phyloP scores from a whole-genome alignment of 2,329 filamentous ascomycete genomes.

The Colletotrichum agaves region DNA sequence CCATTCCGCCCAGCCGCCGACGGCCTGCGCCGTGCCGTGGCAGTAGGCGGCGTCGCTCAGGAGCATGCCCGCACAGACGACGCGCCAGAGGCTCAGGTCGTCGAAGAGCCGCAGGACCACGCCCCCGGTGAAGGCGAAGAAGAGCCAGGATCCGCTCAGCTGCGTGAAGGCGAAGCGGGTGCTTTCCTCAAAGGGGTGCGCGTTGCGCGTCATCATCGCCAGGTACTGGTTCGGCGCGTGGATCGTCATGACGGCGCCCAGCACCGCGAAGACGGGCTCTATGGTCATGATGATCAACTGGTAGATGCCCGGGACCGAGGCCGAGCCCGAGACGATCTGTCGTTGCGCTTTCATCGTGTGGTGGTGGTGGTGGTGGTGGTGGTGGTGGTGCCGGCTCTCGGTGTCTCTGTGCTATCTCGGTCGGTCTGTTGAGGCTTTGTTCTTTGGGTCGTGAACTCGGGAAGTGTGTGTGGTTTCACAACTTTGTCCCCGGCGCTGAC shows the following conservation, averaged over 20 bases:
- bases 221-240: conserved; percentile 44
- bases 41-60: conserved; percentile 47
- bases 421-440: neutral
- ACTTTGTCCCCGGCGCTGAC: neutral
- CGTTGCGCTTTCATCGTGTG: neutral
- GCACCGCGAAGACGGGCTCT: conserved; percentile 49
- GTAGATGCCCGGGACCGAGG: conserved; percentile 46
- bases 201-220: conserved; percentile 44
- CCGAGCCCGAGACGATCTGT: conserved; percentile 33
- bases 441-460: neutral
- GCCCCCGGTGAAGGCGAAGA: conserved; percentile 51
- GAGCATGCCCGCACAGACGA: conserved; percentile 49
- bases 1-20: conserved; percentile 48
- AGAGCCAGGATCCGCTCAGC: conserved; percentile 46
- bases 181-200: conserved; percentile 33
- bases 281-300: conserved; percentile 47
- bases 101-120: conserved; percentile 48
- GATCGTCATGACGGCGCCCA: conserved; percentile 46
- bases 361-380: too few species aligned
- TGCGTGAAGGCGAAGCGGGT: conserved; percentile 47
- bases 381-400: neutral
- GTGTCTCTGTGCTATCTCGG: neutral
- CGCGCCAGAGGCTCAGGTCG: conserved; percentile 48
- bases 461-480: neutral
- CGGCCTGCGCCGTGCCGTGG: conserved; percentile 46